A percentile compares a stretch with the other conserved stretches of the same genome.
Conservation (phyloP, 331 rosid genomes). For the Ulmus americana region DNA sequence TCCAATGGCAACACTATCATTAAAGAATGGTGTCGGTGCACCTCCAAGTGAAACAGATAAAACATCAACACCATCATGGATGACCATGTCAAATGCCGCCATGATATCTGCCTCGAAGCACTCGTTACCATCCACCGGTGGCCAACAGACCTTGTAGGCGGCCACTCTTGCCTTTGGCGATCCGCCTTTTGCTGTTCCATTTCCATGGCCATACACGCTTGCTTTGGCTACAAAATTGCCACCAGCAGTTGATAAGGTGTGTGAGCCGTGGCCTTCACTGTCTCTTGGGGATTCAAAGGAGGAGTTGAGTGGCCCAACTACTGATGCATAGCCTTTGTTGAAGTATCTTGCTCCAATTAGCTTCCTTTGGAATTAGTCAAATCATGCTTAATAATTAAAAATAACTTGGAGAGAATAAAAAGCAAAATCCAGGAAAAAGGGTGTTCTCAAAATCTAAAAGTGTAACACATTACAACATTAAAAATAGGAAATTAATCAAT, state of each 20-base stretch:
- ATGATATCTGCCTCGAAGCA: conserved; percentile 82
- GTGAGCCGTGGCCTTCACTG: conserved; percentile 81
- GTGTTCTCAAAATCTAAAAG: too few species aligned
- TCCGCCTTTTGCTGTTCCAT: conserved; percentile 84
- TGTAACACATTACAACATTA: too few species aligned
- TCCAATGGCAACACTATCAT: conserved; percentile 69
- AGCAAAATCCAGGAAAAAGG: too few species aligned
- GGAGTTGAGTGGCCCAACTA: conserved; percentile 46
- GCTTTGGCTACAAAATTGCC: conserved; percentile 64
- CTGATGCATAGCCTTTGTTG: conserved; percentile 60
- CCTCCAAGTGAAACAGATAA: conserved; percentile 78
- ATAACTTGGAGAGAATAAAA: too few species aligned
- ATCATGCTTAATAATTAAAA: too few species aligned
- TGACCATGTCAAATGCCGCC: conserved; percentile 72
- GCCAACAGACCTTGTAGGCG: conserved; percentile 89
- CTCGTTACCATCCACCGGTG: conserved; percentile 40
- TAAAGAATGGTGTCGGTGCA: conserved; percentile 32
- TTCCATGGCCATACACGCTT: conserved; percentile 67
- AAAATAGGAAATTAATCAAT: too few species aligned
- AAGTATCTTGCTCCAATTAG: conserved; percentile 86
- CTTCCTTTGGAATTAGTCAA: conserved; percentile 44
- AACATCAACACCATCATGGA: conserved; percentile 77
- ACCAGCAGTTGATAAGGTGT: conserved; percentile 83
- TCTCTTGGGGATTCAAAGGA: conserved; percentile 67
- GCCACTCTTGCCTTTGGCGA: conserved; percentile 79